Evolutionary conservation across 108 stramenopile genomes (phyloP), one percentile per base, ranked within the genome.

Genomic region (Nitzschia inconspicua): DNA sequence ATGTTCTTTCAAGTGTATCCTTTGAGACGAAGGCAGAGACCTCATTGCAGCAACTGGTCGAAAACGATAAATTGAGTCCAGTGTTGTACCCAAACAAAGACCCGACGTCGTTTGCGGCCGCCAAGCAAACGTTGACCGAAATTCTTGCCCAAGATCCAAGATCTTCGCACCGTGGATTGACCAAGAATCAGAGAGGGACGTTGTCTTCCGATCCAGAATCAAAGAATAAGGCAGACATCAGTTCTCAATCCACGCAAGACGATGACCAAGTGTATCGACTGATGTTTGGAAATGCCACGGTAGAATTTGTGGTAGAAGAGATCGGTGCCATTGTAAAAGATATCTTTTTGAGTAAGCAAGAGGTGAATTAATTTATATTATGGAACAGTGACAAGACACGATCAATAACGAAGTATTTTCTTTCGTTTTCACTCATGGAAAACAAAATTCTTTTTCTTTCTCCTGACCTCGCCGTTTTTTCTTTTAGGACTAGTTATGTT

Each of bases 141-240:
- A 67, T 91, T 2, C 59, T 91, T 26, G 82, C 86, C 0, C 90
- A 91, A 53, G 90, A 91, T 68, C 90, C 90, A 31, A 53, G 90
- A 24, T 68, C 82, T 11, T 75, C 78, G 0, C 83, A 89, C 70
- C 78, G 82, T 57, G 79, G 85, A 16, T 31, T 80, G n/a, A 70
- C 82, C 39, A 74, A 70, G 46, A 75, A 77, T 32, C 58, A 70
- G 30, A 70, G 90, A 24, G 90, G 86, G 37, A 79, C 25, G 35
- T 72, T 29, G 29, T 26, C 19, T 27, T n/a, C 36, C 28, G 11
- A 23, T 16, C 28, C 11, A 31, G 36, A 31, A 55, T 9, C 32
- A 1, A 24, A 37, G 14, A 39, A 39, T 14, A 11, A 10, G 14
- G 37, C 10, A 10, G 37, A 10, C 14, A 14, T 39, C 37, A 39